phyloP scores from a whole-genome alignment of 495 filamentous ascomycete genomes.

The Saxophila tyrrhenica region DNA sequence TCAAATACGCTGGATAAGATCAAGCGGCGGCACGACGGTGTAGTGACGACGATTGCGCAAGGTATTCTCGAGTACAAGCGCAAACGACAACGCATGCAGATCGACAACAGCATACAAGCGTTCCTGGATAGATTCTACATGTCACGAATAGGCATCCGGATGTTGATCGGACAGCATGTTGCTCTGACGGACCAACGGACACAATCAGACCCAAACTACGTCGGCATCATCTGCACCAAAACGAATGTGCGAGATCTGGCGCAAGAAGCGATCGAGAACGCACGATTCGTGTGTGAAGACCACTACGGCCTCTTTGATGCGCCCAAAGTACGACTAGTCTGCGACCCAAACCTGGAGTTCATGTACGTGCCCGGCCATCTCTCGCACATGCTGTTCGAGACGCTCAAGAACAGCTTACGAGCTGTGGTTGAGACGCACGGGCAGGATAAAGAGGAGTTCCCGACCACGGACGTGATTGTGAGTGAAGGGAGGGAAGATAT shows the following conservation, averaged over 20 bases:
- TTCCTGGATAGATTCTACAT: conserved; percentile 99
- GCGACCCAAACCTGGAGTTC: conserved; percentile 83
- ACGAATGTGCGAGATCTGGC: conserved; percentile 95
- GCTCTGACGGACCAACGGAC: conserved; percentile 87
- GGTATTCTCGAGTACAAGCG: conserved; percentile 97
- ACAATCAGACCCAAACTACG: conserved; percentile 78
- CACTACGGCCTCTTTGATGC: conserved; percentile 97
- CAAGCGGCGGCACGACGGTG: conserved; percentile 90
- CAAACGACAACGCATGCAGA: conserved; percentile 91
- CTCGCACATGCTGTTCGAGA: conserved; percentile 98
- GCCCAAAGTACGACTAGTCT: conserved; percentile 91
- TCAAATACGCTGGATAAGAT: conserved; percentile 75
- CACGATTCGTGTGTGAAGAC: conserved; percentile 95
- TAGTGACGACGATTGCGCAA: conserved; percentile 87
- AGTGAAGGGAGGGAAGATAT: conserved; percentile 97
- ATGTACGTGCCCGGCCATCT: conserved; percentile 99
- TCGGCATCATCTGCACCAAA: conserved; percentile 97
- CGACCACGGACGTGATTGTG: conserved; percentile 91
- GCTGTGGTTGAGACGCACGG: conserved; percentile 95
- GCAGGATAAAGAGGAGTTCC: conserved; percentile 88
- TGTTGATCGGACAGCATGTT: conserved; percentile 97
- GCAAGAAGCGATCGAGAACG: conserved; percentile 95
- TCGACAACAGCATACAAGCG: conserved; percentile 88
- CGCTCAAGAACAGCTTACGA: conserved; percentile 92
- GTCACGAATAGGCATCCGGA: conserved; percentile 98